Evolutionary conservation across 2,329 filamentous ascomycete species (phyloP), one percentile per base, ranked within the genome.

Genomic region (Colletotrichum tabaci): DNA sequence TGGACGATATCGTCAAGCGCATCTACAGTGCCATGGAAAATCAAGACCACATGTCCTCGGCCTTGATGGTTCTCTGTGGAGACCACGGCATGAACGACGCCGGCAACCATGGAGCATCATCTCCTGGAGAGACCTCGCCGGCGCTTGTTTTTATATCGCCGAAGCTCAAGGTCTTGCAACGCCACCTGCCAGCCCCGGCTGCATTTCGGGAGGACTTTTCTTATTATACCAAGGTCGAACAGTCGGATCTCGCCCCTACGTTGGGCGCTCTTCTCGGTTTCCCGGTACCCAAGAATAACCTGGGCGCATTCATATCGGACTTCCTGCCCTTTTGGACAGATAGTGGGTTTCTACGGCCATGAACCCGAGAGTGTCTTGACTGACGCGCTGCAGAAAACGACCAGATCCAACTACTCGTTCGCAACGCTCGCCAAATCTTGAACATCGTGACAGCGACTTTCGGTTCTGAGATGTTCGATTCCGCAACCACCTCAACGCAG

Each of bases 31-130:
- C 94, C 8, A 93, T 99, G 74, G 88, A 93, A 77, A 87, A 87
- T 4, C 84, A 93, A 67, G 79, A 87, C 1, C 92, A 98, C 80
- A 89, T 98, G 1, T 79, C 89, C 42, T 93, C 93, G 5, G 95
- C 96, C 0, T 84, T 99, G 2, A 88, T 99, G 56, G 91, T 99
- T 3, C 83, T 99, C 8, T 94, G 92, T 67, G 96, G 96, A 67
- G 97, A 99, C 77, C 96, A 99, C 79, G 96, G 96, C n/a, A 99
- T 99, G 96, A 99, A 98, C 76, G 96, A 98, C 76, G 96, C 94
- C 23, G 96, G 96, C 2, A 98, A 98, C 76, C 96, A 99, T 79
- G 96, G 96, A 40, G 96, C 96, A 49, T 98, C 96, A 12, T 95
- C 95, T 0, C 90, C 94, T 1, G 96, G 96, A 53, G 96, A 99